Conservation (phyloP, 495 filamentous ascomycete species). For the Usnea hakonensis region DNA sequence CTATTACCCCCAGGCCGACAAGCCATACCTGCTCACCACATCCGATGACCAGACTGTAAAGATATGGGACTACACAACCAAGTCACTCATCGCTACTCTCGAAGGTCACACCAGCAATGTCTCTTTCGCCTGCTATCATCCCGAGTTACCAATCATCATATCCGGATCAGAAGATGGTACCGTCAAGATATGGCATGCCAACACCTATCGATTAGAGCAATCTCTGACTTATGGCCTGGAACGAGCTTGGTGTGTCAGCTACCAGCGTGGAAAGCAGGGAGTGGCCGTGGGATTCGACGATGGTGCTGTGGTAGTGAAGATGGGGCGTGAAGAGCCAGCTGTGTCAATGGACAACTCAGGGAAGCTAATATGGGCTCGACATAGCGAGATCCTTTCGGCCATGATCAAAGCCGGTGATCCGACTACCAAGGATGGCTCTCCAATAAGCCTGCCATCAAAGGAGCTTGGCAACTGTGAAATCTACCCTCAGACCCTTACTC, state of each 20-base stretch:
- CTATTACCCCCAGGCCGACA: conserved; percentile 93
- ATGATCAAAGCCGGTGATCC: conserved; percentile 89
- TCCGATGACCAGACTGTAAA: conserved; percentile 92
- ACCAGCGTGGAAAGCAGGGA: conserved; percentile 87
- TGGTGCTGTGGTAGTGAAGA: conserved; percentile 93
- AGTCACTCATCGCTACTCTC: conserved; percentile 89
- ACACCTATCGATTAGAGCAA: conserved; percentile 91
- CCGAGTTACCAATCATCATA: conserved; percentile 93
- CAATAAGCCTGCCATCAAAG: conserved; percentile 79
- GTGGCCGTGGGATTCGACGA: conserved; percentile 97
- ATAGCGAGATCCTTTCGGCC: conserved; percentile 87
- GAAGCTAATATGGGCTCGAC: conserved; percentile 91
- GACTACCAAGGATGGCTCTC: conserved; percentile 77
- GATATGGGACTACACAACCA: conserved; percentile 98
- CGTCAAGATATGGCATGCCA: conserved; percentile 97
- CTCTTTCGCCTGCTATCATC: conserved; percentile 98
- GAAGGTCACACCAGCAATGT: conserved; percentile 98
- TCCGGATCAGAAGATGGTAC: conserved; percentile 98
- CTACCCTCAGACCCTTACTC: conserved; percentile 86
- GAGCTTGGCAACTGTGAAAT: conserved; percentile 93
- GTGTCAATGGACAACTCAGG: conserved; percentile 94
- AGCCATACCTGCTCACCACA: conserved; percentile 93
- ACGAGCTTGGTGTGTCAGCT: conserved; percentile 93
- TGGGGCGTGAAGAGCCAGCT: conserved; percentile 94
- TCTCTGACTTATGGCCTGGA: conserved; percentile 92